Conservation (phyloP, 2,329 filamentous ascomycete genomes). For the Phialocephala sp. region DNA sequence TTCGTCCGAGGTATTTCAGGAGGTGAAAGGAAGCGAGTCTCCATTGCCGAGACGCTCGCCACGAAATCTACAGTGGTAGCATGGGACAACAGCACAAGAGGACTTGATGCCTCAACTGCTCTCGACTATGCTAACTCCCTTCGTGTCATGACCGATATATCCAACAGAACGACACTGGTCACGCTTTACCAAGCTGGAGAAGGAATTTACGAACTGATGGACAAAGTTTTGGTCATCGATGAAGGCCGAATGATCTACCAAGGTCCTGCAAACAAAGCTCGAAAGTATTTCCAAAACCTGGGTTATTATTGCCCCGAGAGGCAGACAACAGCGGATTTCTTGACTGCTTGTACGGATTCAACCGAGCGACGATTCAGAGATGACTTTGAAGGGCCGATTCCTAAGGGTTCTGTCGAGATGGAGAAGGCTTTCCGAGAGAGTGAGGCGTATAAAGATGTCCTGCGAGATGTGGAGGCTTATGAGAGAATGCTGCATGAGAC, state of each 20-base stretch:
- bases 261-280: slow-evolving; percentile 65
- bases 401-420: slow-evolving; percentile 66
- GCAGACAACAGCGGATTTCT: slow-evolving; percentile 77
- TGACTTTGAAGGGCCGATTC: slow-evolving; percentile 61
- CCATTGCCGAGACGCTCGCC: slow-evolving; percentile 77
- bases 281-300: slow-evolving; percentile 67
- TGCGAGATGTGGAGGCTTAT: slow-evolving; percentile 66
- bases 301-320: slow-evolving; percentile 61
- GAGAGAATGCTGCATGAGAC: slow-evolving; percentile 62
- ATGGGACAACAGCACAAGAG: slow-evolving; percentile 81
- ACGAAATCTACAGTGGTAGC: slow-evolving; percentile 75
- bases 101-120: slow-evolving; percentile 78
- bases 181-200: slow-evolving; percentile 73
- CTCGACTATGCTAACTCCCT: slow-evolving; percentile 76
- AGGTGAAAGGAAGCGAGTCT: slow-evolving; percentile 80
- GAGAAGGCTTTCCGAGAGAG: slow-evolving; percentile 71
- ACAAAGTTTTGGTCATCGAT: slow-evolving; percentile 81
- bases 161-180: slow-evolving; percentile 70
- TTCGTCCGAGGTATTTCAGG: slow-evolving; percentile 75
- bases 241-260: slow-evolving; percentile 71
- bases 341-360: slow-evolving; percentile 77
- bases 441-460: slow-evolving; percentile 62
- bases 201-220: slow-evolving; percentile 73
- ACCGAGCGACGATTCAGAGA: slow-evolving; percentile 71
- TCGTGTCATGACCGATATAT: slow-evolving; percentile 76